Evolutionary conservation across 805 yeast genomes (phyloP), one percentile per base, ranked within the genome.

Genomic region (Metschnikowia baotianmanensis): DNA sequence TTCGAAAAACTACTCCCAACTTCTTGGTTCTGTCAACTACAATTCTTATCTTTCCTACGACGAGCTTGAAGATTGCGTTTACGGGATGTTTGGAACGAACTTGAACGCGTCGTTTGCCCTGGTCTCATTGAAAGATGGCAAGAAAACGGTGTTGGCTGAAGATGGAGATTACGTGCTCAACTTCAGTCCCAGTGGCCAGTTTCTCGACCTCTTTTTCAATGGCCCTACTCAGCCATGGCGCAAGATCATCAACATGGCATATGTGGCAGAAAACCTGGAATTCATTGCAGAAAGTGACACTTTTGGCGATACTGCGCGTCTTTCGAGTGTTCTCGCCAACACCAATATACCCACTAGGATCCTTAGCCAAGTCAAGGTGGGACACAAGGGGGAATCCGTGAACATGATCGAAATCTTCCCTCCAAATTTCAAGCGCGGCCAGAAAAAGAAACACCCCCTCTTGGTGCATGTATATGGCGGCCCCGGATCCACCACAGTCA

Each of bases 391-490:
- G 39, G 71, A 68, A 8, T 55, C 48, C 6, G 50, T 74, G 6
- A 76, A 81, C 53, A 70, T 79, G 40, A 60, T 81, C 29, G 90
- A 84, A 53, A 77, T 80, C 7, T 65, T 73, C 31, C 95, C 95
- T 0, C 71, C 72, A 0, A 65, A 68, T 33, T 77, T 82, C 50
- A 64, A 79, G 46, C 61, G 72, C 2, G 49, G 49, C n/a, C n/a
- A n/a, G n/a, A n/a, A n/a, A 1, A 60, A 59, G 29, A 42, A 74
- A 46, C 78, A 83, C 52, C 90, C 93, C 0, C 46, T 86, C 10
- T 58, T 86, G 31, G 87, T 84, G 2, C 74, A 76, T 42, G 81
- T 77, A 0, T 86, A 86, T 56, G 93, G 89, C 3, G 95, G 93
- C 0, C 95, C 95, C 1, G 95, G 93, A 0, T 80, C 86, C 4